Evolutionary conservation across 257 asterid species (phyloP).

Genomic region (Solanum piurae): DNA sequence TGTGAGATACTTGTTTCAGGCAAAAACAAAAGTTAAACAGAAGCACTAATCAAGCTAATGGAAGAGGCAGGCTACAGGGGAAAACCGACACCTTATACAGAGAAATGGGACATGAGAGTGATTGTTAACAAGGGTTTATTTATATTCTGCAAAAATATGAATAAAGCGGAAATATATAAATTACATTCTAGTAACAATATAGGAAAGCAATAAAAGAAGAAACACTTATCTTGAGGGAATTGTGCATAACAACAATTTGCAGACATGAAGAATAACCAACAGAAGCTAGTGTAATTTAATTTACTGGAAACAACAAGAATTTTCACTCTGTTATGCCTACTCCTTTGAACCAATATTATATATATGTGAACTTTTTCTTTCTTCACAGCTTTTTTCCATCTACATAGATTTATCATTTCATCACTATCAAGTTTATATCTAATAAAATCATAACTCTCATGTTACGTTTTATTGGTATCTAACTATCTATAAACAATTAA

Average conservation of each 20-base stretch:
- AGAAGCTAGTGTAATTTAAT: not conserved
- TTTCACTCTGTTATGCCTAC: not conserved
- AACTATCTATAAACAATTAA: not conserved
- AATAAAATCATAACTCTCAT: not conserved
- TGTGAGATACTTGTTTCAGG: constrained; percentile 6
- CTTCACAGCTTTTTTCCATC: too few relatives aligned
- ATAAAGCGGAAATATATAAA: not conserved
- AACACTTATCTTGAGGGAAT: not conserved
- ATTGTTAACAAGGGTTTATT: not conserved
- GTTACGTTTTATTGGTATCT: not conserved
- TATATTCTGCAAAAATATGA: not conserved
- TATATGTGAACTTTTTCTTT: too few relatives aligned
- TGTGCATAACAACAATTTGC: not conserved
- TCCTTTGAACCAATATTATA: not conserved
- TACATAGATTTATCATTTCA: too few relatives aligned
- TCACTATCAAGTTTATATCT: not conserved
- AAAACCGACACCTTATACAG: not conserved
- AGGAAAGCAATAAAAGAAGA: not conserved
- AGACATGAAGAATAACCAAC: not conserved
- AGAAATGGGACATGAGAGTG: not conserved
- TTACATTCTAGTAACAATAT: not conserved
- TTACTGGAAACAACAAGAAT: not conserved
- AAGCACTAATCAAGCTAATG: not conserved
- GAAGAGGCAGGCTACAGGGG: not conserved
- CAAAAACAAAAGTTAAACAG: not conserved